Evolutionary conservation across 495 filamentous ascomycete species (phyloP), one percentile per base, ranked within the genome.

Genomic region (Chaetomium tenue): DNA sequence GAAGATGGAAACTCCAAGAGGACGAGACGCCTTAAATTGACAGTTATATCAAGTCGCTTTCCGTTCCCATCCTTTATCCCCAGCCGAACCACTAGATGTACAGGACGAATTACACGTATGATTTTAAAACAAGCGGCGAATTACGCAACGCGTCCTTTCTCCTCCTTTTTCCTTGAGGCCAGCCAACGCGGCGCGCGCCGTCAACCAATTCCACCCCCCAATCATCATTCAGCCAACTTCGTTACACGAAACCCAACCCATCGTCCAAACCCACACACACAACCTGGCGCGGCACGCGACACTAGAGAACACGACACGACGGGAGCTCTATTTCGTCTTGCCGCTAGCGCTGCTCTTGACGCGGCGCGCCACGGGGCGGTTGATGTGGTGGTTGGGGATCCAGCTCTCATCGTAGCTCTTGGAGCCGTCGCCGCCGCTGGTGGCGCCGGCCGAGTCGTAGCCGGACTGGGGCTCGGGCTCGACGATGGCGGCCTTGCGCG

Each of bases 341-440:
- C 77, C 78, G 65, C 84, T 83, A 58, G 84, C 77, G 68, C 85
- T 81, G 72, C 88, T 89, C 83, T 91, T 91, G 66, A 93, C 87
- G 71, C 91, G 87, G 70, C 86, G 87, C 51, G 91, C 88, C 66
- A 88, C 82, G 46, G 93, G 92, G 70, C 89, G 87, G 81, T 94
- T 92, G 76, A 97, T 86, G 78, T 97, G 93, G 73, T 89, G 86
- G 62, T 86, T 87, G 20, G 94, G 94, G 72, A 98, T 97, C 94
- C 94, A 98, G 78, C 89, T 90, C 79, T 93, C 91, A 71, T 98
- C 94, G 77, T 94, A 97, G 60, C 85, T 83, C 78, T 92, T 91
- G 66, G 74, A 74, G 66, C 75, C 76, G 64, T 69, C 72, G 48
- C 76, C 77, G 25, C 74, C 76, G 25, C 88, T 85, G 48, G 88